These are phyloP conservation scores for Phytopythium ostracodes DNA, from an alignment of 352 stramenopile species.

Conservation along the genomic window DNA sequence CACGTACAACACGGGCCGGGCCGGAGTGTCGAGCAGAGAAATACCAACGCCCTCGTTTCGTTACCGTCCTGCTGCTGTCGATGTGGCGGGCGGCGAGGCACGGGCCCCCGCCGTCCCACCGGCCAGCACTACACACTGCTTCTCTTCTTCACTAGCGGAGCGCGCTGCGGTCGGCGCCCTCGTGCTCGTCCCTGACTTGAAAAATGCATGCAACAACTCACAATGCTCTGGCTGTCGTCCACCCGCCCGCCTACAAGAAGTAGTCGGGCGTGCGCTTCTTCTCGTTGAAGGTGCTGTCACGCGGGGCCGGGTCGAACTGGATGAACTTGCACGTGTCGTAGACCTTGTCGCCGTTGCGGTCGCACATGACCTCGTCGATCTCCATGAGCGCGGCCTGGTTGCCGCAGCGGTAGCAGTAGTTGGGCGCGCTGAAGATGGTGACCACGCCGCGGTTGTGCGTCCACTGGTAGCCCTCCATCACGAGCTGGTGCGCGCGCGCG, in stretches of 20 bases:
- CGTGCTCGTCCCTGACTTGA: neutral
- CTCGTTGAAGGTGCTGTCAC: slow-evolving; percentile 90
- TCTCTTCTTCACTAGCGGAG: neutral
- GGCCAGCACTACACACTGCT: slow-evolving; percentile 1
- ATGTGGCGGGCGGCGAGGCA: neutral
- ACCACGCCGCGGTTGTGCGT: slow-evolving; percentile 90
- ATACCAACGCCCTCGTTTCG: neutral
- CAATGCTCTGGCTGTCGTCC: too few relatives aligned
- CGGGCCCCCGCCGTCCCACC: too few relatives aligned
- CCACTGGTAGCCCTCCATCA: slow-evolving; percentile 94
- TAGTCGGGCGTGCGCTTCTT: slow-evolving; percentile 92
- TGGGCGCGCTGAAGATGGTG: slow-evolving; percentile 92
- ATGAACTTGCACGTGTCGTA: slow-evolving; percentile 93
- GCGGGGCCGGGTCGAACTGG: slow-evolving; percentile 88
- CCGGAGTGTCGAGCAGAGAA: neutral
- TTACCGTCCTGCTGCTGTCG: neutral
- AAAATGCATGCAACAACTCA: neutral
- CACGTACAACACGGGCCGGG: neutral
- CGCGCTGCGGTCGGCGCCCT: neutral
- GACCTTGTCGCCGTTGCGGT: slow-evolving; percentile 85
- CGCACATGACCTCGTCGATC: slow-evolving; percentile 90
- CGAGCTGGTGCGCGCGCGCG: slow-evolving; percentile 84
- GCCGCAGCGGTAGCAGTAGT: slow-evolving; percentile 95
- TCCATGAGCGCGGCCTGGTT: slow-evolving; percentile 96
- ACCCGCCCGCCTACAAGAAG: slow-evolving; percentile 71